Conservation (phyloP, 2,329 filamentous ascomycete genomes). For the Exophiala dermatitidis region DNA sequence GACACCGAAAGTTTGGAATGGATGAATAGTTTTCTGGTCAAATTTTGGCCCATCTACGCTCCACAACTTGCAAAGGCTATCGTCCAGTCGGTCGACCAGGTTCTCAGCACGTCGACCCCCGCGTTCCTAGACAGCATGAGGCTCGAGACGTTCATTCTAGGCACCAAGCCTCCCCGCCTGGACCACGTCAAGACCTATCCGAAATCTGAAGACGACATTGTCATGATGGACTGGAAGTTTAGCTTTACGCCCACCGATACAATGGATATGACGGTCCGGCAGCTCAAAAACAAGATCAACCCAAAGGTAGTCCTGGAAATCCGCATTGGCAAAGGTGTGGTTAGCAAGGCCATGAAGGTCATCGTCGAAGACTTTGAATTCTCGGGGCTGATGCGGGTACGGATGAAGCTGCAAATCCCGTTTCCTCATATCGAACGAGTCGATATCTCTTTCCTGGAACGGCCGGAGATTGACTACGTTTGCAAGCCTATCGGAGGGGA, state of each 20-base stretch:
- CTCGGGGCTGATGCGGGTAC: conserved; percentile 89
- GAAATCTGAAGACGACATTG: conserved; percentile 86
- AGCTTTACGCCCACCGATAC: conserved; percentile 96
- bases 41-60: conserved; percentile 99
- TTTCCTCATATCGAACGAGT: conserved; percentile 94
- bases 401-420: conserved; percentile 92
- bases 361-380: conserved; percentile 98
- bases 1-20: conserved; percentile 92
- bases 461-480: conserved; percentile 87
- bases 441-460: conserved; percentile 89
- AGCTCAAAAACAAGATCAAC: conserved; percentile 92
- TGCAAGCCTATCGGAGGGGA: conserved; percentile 97
- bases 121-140: conserved; percentile 89
- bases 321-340: conserved; percentile 87
- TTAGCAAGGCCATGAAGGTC: conserved; percentile 93
- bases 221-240: conserved; percentile 99
- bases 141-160: conserved; percentile 87
- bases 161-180: conserved; percentile 88
- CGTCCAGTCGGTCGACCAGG: conserved; percentile 90
- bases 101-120: conserved; percentile 84
- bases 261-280: conserved; percentile 79
- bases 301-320: conserved; percentile 95
- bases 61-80: conserved; percentile 88
- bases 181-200: conserved; percentile 98
- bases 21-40: conserved; percentile 98